These are phyloP conservation scores for Raphanus sativus DNA, from an alignment of 345 rosid genomes.

Conservation along the genomic window DNA sequence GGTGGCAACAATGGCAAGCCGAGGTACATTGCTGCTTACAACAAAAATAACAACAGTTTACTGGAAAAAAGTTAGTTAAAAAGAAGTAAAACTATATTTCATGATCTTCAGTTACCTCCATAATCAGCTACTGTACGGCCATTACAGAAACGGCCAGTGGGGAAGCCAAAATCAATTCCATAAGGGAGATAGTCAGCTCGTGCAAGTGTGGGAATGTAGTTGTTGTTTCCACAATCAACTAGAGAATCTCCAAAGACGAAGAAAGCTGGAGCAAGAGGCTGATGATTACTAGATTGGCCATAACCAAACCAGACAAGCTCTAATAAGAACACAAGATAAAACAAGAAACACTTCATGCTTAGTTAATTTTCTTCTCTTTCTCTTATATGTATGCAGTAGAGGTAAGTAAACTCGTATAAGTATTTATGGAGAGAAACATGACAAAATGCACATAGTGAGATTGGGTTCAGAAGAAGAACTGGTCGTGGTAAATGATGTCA, in stretches of 20 bases:
- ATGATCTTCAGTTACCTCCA: slow-evolving; percentile 28
- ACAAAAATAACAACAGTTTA: not conserved
- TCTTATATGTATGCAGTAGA: not conserved
- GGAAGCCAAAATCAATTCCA: slow-evolving; percentile 49
- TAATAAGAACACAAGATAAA: slow-evolving; percentile 16
- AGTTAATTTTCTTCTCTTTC: not conserved
- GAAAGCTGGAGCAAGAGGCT: slow-evolving; percentile 41
- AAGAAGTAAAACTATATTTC: not conserved
- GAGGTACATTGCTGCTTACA: slow-evolving; percentile 23
- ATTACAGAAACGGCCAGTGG: slow-evolving; percentile 44
- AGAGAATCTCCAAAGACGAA: slow-evolving; percentile 46
- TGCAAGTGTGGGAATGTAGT: slow-evolving; percentile 41
- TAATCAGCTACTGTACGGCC: slow-evolving; percentile 41
- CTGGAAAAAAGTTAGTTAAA: not conserved
- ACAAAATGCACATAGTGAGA: slow-evolving; percentile 8
- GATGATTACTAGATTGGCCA: slow-evolving; percentile 22
- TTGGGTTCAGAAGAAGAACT: slow-evolving; percentile 31
- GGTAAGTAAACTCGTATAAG: not conserved
- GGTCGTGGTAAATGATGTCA: slow-evolving; percentile 42
- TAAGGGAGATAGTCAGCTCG: slow-evolving; percentile 42
- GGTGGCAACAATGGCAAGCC: slow-evolving; percentile 44
- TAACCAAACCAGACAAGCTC: slow-evolving; percentile 21
- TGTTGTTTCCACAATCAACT: slow-evolving; percentile 46
- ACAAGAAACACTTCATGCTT: slow-evolving; percentile 28
- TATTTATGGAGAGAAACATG: slow-evolving; percentile 3